These are phyloP conservation scores for Penicillium macrosclerotiorum DNA, from an alignment of 495 filamentous ascomycete genomes.

Conservation along the genomic window DNA sequence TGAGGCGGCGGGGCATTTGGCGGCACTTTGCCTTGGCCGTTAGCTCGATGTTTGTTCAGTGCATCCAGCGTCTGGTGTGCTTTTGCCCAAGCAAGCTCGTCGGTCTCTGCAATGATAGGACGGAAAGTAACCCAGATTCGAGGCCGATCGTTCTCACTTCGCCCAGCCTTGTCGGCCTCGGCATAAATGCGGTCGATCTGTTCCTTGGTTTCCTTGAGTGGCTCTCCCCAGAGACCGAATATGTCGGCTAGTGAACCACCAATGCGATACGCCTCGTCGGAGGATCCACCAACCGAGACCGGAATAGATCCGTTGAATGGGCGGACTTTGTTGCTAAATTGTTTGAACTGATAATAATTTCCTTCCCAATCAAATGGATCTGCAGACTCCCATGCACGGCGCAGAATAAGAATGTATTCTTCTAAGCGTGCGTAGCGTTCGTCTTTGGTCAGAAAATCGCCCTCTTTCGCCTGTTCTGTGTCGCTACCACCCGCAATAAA, in stretches of 20 bases:
- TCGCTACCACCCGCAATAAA: constrained; percentile 56
- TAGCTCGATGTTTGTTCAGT: constrained; percentile 31
- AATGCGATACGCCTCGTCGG: constrained; percentile 51
- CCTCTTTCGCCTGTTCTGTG: constrained; percentile 50
- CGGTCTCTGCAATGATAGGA: constrained; percentile 53
- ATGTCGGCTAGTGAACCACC: constrained; percentile 53
- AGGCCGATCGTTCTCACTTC: constrained; percentile 34
- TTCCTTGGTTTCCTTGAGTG: constrained; percentile 53
- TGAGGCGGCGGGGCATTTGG: constrained; percentile 39
- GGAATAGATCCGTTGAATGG: constrained; percentile 49
- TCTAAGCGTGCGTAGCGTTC: constrained; percentile 51
- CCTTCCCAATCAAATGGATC: constrained; percentile 55
- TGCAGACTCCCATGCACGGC: constrained; percentile 48
- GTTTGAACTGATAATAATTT: constrained; percentile 50
- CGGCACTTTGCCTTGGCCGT: constrained; percentile 28
- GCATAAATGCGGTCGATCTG: constrained; percentile 55
- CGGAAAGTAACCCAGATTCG: constrained; percentile 58
- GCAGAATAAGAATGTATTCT: constrained; percentile 53
- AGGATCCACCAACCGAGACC: constrained; percentile 53
- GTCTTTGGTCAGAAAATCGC: constrained; percentile 53
- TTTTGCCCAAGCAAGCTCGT: constrained; percentile 54
- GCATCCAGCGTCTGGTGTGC: constrained; percentile 47
- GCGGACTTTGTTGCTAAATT: constrained; percentile 48
- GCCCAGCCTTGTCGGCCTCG: constrained; percentile 45
- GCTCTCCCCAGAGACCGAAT: constrained; percentile 57